Evolutionary conservation across 352 stramenopile species (phyloP).

Genomic region (Phytophthora colocasiae): DNA sequence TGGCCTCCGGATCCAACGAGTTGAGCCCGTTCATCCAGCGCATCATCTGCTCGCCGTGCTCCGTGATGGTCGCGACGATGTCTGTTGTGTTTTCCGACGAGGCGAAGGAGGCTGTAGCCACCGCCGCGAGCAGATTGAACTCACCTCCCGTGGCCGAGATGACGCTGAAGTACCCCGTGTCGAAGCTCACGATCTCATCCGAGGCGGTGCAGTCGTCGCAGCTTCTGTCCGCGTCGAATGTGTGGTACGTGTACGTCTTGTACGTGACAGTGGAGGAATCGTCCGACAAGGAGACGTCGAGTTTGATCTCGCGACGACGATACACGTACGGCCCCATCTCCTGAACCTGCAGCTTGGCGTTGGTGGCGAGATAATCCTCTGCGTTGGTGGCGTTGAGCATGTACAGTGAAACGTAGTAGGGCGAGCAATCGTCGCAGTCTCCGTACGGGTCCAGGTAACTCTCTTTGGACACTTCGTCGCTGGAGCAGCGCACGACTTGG

Average conservation of each 20-base stretch:
- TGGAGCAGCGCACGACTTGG: constrained; percentile 49
- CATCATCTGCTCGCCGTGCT: constrained; percentile 71
- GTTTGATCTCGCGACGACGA: constrained; percentile 62
- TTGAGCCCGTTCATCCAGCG: constrained; percentile 82
- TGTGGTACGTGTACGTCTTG: constrained; percentile 84
- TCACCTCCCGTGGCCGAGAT: constrained; percentile 70
- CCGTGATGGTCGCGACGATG: constrained; percentile 34
- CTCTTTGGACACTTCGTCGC: constrained; percentile 45
- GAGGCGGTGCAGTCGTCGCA: constrained; percentile 64
- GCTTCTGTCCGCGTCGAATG: constrained; percentile 51
- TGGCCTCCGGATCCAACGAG: constrained; percentile 69
- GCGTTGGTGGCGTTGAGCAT: constrained; percentile 86
- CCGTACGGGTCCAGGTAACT: constrained; percentile 65
- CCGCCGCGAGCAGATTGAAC: constrained; percentile 51
- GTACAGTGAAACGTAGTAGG: constrained; percentile 72
- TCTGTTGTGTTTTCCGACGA: constrained; percentile 21
- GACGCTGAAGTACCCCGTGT: constrained; percentile 77
- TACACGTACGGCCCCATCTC: constrained; percentile 82
- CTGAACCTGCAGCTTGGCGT: constrained; percentile 62
- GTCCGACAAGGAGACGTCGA: constrained; percentile 65
- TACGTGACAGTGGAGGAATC: constrained; percentile 69
- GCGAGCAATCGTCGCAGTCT: constrained; percentile 80
- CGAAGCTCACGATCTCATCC: constrained; percentile 65
- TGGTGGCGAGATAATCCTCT: constrained; percentile 56
- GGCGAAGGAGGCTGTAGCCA: constrained; percentile 60